Evolutionary conservation across 345 rosid genomes (phyloP).

Genomic region (Acer saccharum): DNA sequence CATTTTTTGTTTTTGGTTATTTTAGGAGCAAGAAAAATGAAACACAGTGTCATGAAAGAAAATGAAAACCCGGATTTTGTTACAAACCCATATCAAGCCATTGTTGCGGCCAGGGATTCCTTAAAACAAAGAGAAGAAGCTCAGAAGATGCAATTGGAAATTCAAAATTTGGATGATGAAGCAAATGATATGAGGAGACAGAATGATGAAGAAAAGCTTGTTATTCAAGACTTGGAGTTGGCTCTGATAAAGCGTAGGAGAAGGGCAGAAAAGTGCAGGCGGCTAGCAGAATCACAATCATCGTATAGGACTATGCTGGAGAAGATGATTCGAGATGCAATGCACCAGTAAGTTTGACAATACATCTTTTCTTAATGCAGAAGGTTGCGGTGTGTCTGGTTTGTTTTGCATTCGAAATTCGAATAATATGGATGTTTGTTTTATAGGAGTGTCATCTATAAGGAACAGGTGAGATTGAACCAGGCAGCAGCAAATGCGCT

Average conservation of each 20-base stretch:
- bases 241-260: slow-evolving; percentile 75
- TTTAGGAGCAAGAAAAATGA: slow-evolving; percentile 55
- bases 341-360: slow-evolving; percentile 84
- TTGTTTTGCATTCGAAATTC: neutral
- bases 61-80: slow-evolving; percentile 64
- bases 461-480: slow-evolving; percentile 92
- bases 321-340: slow-evolving; percentile 97
- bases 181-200: slow-evolving; percentile 54
- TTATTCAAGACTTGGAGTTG: slow-evolving; percentile 78
- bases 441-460: slow-evolving; percentile 85
- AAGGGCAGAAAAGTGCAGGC: slow-evolving; percentile 92
- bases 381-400: neutral
- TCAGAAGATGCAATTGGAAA: slow-evolving; percentile 56
- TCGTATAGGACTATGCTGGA: slow-evolving; percentile 77
- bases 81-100: slow-evolving; percentile 76
- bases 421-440: slow-evolving; percentile 8
- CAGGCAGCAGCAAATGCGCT: slow-evolving; percentile 84
- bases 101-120: slow-evolving; percentile 81
- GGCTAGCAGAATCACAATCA: slow-evolving; percentile 92
- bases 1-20: neutral
- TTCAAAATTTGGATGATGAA: slow-evolving; percentile 67
- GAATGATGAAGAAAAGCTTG: slow-evolving; percentile 63
- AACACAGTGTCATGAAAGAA: slow-evolving; percentile 54
- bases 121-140: slow-evolving; percentile 75
- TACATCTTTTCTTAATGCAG: neutral